These are phyloP conservation scores for Podospora pseudoanserina DNA, from an alignment of 495 filamentous ascomycete species.

Conservation along the genomic window DNA sequence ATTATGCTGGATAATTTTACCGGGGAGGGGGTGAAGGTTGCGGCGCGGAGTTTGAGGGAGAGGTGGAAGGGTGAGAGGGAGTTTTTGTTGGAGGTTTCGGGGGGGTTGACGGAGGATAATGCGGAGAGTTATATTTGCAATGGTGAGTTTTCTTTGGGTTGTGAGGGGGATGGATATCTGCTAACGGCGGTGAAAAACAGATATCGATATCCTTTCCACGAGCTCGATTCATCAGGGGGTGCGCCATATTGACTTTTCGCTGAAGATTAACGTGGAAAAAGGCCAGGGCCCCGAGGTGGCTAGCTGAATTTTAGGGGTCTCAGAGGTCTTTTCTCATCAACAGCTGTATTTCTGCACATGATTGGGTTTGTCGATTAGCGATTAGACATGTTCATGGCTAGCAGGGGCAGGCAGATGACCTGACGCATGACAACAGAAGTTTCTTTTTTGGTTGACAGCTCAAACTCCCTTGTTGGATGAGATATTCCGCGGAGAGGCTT, in stretches of 20 bases:
- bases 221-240: conserved; percentile 96
- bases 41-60: conserved; percentile 68
- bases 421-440: neutral
- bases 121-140: conserved; percentile 74
- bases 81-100: conserved; percentile 87
- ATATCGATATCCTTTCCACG: conserved; percentile 92
- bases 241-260: conserved; percentile 86
- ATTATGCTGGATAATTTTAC: conserved; percentile 97
- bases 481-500: no score
- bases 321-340: neutral
- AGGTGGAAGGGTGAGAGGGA: conserved; percentile 64
- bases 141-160: conserved; percentile 40
- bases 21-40: conserved; percentile 65
- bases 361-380: neutral
- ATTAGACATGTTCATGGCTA: neutral
- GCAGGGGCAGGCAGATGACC: no score
- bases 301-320: conserved; percentile 13
- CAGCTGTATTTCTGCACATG: neutral
- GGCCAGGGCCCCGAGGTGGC: conserved; percentile 26
- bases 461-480: neutral
- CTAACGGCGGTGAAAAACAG: conserved; percentile 35
- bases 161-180: neutral
- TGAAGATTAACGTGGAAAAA: conserved; percentile 66
- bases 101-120: conserved; percentile 83
- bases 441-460: neutral